Percentiles rank a stretch among this genome's conserved stretches.
These are phyloP conservation scores for Rhodosporidiobolus sp. DNA, from an alignment of 768 basidiomycete genomes.

Conservation along the genomic window DNA sequence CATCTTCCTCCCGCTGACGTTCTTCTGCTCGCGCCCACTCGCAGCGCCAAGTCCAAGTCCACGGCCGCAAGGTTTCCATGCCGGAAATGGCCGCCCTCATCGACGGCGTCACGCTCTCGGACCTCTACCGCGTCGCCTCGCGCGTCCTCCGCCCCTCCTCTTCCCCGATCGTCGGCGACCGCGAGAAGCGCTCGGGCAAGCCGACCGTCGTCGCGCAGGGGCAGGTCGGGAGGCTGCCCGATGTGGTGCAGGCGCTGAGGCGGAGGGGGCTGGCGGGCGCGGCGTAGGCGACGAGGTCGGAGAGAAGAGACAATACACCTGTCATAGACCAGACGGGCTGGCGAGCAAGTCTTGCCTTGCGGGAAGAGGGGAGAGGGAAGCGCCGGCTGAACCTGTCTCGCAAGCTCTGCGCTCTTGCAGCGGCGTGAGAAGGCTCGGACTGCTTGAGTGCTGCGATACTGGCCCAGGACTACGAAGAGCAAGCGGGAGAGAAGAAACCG, in stretches of 20 bases:
- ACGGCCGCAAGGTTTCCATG: constrained; percentile 78
- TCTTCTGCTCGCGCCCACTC: neutral
- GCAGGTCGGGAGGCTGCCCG: constrained; percentile 64
- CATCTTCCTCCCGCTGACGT: neutral
- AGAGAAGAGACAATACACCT: neutral
- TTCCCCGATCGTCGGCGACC: constrained; percentile 36
- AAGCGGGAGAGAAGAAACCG: too few species aligned
- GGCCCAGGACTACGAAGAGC: too few species aligned
- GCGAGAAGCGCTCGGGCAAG: constrained; percentile 54
- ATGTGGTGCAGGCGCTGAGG: constrained; percentile 46
- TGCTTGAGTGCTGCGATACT: too few species aligned
- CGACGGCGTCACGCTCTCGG: constrained; percentile 66
- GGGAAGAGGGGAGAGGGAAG: too few species aligned
- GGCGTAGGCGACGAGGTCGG: neutral
- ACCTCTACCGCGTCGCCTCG: constrained; percentile 70
- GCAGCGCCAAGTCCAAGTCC: constrained; percentile 75
- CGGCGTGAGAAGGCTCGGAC: too few species aligned
- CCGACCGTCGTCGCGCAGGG: constrained; percentile 83
- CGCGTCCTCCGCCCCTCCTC: constrained; percentile 58
- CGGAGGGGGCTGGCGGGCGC: constrained; percentile 30
- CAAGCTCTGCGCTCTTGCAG: too few species aligned
- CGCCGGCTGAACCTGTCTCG: too few species aligned
- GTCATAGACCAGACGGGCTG: too few species aligned
- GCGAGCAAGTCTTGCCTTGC: too few species aligned
- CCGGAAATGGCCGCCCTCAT: constrained; percentile 86